Percentiles rank a stretch among this genome's conserved stretches.
These are phyloP conservation scores for Aspergillus avenaceus DNA, from an alignment of 495 filamentous ascomycete species.

Conservation along the genomic window DNA sequence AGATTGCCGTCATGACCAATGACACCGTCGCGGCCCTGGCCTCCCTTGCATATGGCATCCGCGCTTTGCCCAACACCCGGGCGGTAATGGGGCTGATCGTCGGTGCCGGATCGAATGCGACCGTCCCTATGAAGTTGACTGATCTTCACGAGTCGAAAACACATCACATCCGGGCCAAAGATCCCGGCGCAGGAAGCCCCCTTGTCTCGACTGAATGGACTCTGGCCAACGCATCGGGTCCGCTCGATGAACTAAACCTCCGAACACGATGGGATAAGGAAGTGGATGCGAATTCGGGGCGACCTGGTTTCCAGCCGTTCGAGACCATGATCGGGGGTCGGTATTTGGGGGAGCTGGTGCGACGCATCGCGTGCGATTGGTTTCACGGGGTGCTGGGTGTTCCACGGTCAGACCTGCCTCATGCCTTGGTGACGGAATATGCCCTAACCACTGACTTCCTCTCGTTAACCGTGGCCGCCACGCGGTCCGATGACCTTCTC, in stretches of 20 bases:
- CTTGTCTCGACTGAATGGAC: conserved; percentile 80
- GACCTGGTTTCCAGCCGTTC: conserved; percentile 73
- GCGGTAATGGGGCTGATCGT: conserved; percentile 72
- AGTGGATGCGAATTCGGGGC: conserved; percentile 55
- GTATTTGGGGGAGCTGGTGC: conserved; percentile 50
- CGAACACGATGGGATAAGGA: conserved; percentile 62
- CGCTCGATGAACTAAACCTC: conserved; percentile 53
- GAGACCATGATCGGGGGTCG: conserved; percentile 77
- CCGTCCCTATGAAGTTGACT: conserved; percentile 58
- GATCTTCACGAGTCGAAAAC: conserved; percentile 57
- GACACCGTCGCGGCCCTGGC: conserved; percentile 72
- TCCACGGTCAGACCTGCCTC: conserved; percentile 5
- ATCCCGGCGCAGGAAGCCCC: conserved; percentile 44
- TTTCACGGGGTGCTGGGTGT: conserved; percentile 35
- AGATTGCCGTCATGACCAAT: conserved; percentile 68
- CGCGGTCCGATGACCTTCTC: conserved; percentile 31
- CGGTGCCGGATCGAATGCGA: conserved; percentile 74
- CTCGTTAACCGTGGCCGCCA: conserved; percentile 50
- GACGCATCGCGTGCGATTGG: conserved; percentile 61
- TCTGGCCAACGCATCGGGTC: conserved; percentile 59
- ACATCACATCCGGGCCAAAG: conserved; percentile 23
- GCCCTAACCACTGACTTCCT: conserved; percentile 64
- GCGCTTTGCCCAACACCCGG: conserved; percentile 54
- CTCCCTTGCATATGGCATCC: conserved; percentile 59
- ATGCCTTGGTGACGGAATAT: conserved; percentile 13